phyloP scores from a whole-genome alignment of 495 filamentous ascomycete species.

The Neurospora cerealis region DNA sequence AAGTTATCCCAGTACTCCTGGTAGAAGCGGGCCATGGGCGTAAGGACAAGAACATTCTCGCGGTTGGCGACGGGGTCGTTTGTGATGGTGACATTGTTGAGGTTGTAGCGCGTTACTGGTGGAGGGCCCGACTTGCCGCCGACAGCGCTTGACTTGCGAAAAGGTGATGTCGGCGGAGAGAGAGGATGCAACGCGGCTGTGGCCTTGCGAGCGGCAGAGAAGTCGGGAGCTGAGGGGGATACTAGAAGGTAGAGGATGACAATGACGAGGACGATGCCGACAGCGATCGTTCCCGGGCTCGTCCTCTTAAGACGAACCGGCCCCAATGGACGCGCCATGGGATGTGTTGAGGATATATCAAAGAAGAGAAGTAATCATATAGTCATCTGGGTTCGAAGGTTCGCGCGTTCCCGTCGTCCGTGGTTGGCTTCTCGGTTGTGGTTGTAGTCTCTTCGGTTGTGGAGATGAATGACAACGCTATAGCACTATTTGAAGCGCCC shows the following conservation, averaged over 20 bases:
- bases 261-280: slow-evolving; percentile 40
- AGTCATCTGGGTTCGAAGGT: background rate
- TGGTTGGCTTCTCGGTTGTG: background rate
- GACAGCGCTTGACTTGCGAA: slow-evolving; percentile 53
- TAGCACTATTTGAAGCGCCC: background rate
- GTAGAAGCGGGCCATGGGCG: slow-evolving; percentile 88
- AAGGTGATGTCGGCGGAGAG: slow-evolving; percentile 78
- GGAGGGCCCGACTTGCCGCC: slow-evolving; percentile 55
- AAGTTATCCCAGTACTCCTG: slow-evolving; percentile 93
- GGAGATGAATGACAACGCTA: background rate
- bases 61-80: slow-evolving; percentile 59
- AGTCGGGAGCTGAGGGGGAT: slow-evolving; percentile 33
- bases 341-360: slow-evolving; percentile 10
- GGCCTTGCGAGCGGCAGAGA: slow-evolving; percentile 29
- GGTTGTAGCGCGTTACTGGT: slow-evolving; percentile 87
- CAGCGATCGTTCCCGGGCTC: slow-evolving; percentile 39
- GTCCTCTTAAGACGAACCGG: slow-evolving; percentile 46
- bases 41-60: slow-evolving; percentile 85
- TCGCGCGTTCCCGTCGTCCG: background rate
- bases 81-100: slow-evolving; percentile 85
- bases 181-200: slow-evolving; percentile 61
- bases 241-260: slow-evolving; percentile 45
- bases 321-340: slow-evolving; percentile 45
- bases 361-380: slow-evolving; percentile 4
- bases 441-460: background rate